A percentile compares a stretch with the other conserved stretches of the same genome.
These are phyloP conservation scores for Populus pruinosa DNA, from an alignment of 345 rosid genomes.

Conservation along the genomic window DNA sequence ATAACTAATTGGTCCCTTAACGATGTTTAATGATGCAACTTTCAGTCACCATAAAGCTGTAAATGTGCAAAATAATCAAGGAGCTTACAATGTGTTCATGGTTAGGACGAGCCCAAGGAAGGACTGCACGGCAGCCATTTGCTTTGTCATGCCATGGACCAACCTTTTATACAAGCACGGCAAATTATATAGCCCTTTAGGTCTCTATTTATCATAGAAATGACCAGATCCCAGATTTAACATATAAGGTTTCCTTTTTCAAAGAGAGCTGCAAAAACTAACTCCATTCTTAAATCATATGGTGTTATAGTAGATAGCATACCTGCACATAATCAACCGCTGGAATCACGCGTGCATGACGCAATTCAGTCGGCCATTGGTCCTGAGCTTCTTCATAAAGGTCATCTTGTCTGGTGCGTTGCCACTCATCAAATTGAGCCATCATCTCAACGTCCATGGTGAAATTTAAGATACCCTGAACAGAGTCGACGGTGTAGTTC, in stretches of 20 bases:
- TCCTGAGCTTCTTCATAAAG: conserved; percentile 71
- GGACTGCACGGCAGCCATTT: background rate
- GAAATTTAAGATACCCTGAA: conserved; percentile 75
- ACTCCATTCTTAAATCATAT: background rate
- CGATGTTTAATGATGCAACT: background rate
- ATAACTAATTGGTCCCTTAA: background rate
- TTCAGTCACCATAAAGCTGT: background rate
- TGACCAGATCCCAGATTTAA: background rate
- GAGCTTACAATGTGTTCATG: conserved; percentile 73
- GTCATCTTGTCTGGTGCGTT: conserved; percentile 59
- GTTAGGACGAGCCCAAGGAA: conserved; percentile 47
- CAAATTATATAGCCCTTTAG: too few relatives aligned
- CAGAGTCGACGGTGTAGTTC: conserved; percentile 70
- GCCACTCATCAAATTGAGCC: conserved; percentile 92
- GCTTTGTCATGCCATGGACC: too few relatives aligned
- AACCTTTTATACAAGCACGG: too few relatives aligned
- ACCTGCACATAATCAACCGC: conserved; percentile 84
- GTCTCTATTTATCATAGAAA: too few relatives aligned
- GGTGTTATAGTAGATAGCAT: background rate
- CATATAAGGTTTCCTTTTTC: background rate
- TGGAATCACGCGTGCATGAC: conserved; percentile 58
- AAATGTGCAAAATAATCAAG: background rate
- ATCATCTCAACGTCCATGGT: conserved; percentile 83
- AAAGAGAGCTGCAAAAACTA: background rate
- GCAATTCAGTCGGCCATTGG: conserved; percentile 83